Evolutionary conservation across 2,329 filamentous ascomycete genomes (phyloP).

Genomic region (Tolypocladium endophyticum): DNA sequence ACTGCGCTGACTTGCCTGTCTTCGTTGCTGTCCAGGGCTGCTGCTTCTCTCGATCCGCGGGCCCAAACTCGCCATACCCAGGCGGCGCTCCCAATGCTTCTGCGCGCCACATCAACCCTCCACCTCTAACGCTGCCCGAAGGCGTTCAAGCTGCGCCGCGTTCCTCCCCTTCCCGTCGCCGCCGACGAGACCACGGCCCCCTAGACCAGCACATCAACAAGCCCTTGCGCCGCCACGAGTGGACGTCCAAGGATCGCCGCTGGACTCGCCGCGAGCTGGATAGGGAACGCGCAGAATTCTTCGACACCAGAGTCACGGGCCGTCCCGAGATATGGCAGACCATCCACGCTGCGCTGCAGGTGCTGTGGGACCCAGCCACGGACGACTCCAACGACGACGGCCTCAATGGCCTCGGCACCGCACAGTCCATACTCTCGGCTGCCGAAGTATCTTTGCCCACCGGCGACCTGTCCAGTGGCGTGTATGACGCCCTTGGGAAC

Average conservation of each 20-base stretch:
- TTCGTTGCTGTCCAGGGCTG: conserved; percentile 35
- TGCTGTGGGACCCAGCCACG: conserved; percentile 49
- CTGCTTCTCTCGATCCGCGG: conserved; percentile 43
- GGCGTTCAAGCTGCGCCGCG: conserved; percentile 10
- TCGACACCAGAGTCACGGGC: conserved; percentile 78
- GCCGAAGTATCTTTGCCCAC: conserved; percentile 66
- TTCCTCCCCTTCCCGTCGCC: conserved; percentile 14
- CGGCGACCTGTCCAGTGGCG: conserved; percentile 60
- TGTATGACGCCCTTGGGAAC: conserved; percentile 60
- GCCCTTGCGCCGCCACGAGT: conserved; percentile 55
- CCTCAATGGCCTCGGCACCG: conserved; percentile 44
- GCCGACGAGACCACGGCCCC: conserved; percentile 27
- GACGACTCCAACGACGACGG: conserved; percentile 24
- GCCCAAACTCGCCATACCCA: conserved; percentile 43
- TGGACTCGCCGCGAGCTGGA: conserved; percentile 65
- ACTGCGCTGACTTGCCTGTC: background rate
- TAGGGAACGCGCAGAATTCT: conserved; percentile 71
- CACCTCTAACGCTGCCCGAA: conserved; percentile 21
- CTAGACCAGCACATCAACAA: conserved; percentile 59
- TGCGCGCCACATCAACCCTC: conserved; percentile 41
- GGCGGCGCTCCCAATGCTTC: conserved; percentile 38
- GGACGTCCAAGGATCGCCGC: conserved; percentile 49
- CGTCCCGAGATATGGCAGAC: conserved; percentile 71
- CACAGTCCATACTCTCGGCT: conserved; percentile 72
- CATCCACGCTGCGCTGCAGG: conserved; percentile 54